Evolutionary conservation across 129 eudicot species (phyloP).

Genomic region (Deinandra increscens): DNA sequence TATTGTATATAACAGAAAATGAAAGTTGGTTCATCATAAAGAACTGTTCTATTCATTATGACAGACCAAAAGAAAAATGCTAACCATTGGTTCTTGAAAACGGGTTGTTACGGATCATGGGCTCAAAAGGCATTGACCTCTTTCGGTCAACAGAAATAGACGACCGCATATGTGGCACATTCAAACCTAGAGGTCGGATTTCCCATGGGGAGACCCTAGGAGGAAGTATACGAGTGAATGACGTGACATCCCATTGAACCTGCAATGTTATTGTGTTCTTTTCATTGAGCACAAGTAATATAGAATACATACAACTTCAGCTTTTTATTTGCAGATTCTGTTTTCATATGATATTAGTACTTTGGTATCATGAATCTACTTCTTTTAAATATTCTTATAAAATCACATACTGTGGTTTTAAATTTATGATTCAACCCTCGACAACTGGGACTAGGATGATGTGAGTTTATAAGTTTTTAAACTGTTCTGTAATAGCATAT

Average conservation of each 20-base stretch:
- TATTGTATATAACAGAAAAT: background rate
- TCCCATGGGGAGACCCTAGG: constrained; percentile 12
- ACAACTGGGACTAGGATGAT: background rate
- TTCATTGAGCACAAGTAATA: background rate
- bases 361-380: no score
- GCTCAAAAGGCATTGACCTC: constrained; percentile 7
- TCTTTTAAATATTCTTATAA: background rate
- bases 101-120: background rate
- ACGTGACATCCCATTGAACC: constrained; percentile 15
- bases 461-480: no score
- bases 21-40: background rate
- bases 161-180: background rate
- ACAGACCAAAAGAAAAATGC: background rate
- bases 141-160: background rate
- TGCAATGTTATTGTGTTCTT: background rate
- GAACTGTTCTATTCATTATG: background rate
- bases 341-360: no score
- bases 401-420: background rate
- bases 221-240: background rate
- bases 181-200: background rate
- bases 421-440: background rate
- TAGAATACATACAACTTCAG: background rate
- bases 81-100: constrained; percentile 8
- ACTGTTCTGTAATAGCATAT: no score
- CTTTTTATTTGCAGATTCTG: background rate